Evolutionary conservation across 106 monocot genomes (phyloP).

Genomic region (Dioscorea zingiberensis): DNA sequence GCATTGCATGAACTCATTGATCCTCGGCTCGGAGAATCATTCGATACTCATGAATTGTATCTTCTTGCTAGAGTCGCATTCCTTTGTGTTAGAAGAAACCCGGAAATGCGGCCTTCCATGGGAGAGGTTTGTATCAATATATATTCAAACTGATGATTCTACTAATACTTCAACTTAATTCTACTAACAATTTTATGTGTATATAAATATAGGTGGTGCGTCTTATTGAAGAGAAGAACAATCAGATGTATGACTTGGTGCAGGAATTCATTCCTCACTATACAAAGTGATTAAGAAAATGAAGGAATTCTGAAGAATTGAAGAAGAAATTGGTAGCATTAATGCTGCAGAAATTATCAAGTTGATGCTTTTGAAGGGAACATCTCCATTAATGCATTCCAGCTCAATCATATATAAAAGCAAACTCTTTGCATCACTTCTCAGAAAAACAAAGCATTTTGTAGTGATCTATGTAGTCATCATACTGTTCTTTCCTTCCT

Average conservation of each 20-base stretch:
- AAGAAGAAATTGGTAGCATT: no score
- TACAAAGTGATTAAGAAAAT: slow-evolving; percentile 10
- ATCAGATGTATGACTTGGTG: slow-evolving; percentile 8
- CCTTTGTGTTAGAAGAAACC: slow-evolving; percentile 42
- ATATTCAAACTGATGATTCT: no score
- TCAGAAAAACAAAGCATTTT: no score
- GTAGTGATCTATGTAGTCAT: no score
- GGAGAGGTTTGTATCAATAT: slow-evolving; percentile 29
- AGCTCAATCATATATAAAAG: no score
- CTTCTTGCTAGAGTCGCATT: slow-evolving; percentile 37
- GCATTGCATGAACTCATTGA: slow-evolving; percentile 38
- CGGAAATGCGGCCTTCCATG: slow-evolving; percentile 44
- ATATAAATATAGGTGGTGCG: slow-evolving; percentile 11
- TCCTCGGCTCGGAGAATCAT: slow-evolving; percentile 32
- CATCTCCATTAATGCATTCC: no score
- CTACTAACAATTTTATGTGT: not conserved
- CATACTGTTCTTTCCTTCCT: no score
- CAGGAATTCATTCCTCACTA: slow-evolving; percentile 20
- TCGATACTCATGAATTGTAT: slow-evolving; percentile 35
- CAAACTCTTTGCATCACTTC: no score
- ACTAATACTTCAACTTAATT: no score
- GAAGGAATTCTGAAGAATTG: no score
- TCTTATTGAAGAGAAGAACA: slow-evolving; percentile 16
- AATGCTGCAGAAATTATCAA: no score
- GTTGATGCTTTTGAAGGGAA: no score